phyloP scores from a whole-genome alignment of 352 stramenopile genomes.

The Plasmopara viticola region DNA sequence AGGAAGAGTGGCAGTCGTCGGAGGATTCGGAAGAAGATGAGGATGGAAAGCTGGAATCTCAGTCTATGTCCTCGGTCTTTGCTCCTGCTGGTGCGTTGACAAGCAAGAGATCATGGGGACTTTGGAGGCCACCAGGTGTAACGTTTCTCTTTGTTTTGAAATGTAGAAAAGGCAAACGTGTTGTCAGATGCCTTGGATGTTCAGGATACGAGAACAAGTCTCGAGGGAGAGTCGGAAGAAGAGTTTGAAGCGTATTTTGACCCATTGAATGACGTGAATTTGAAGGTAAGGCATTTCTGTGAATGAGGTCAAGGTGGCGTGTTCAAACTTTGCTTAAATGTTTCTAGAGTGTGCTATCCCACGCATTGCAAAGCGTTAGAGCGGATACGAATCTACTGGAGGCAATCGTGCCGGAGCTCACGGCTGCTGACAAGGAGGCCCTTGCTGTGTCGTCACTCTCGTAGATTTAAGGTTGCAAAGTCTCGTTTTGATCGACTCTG shows the following conservation, averaged over 20 bases:
- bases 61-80: constrained; percentile 48
- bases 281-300: constrained; percentile 44
- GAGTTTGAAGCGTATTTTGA: constrained; percentile 80
- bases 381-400: constrained; percentile 44
- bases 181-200: constrained; percentile 59
- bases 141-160: constrained; percentile 10
- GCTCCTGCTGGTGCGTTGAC: constrained; percentile 52
- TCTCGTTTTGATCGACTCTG: background rate
- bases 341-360: constrained; percentile 45
- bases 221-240: constrained; percentile 55
- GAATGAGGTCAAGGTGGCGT: background rate
- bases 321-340: background rate
- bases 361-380: constrained; percentile 49
- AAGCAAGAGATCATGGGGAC: background rate
- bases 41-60: background rate
- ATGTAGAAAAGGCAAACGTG: constrained; percentile 56
- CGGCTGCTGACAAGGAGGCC: constrained; percentile 56
- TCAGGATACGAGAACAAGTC: constrained; percentile 21
- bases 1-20: constrained; percentile 72
- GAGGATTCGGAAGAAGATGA: constrained; percentile 23
- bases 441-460: constrained; percentile 45
- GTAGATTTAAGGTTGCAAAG: constrained; percentile 17
- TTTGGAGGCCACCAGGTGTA: background rate
- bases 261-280: constrained; percentile 66
- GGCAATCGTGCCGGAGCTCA: constrained; percentile 64